Evolutionary conservation across 805 yeast genomes (phyloP), one percentile per base, ranked within the genome.

Genomic region (Nakazawaea peltata): DNA sequence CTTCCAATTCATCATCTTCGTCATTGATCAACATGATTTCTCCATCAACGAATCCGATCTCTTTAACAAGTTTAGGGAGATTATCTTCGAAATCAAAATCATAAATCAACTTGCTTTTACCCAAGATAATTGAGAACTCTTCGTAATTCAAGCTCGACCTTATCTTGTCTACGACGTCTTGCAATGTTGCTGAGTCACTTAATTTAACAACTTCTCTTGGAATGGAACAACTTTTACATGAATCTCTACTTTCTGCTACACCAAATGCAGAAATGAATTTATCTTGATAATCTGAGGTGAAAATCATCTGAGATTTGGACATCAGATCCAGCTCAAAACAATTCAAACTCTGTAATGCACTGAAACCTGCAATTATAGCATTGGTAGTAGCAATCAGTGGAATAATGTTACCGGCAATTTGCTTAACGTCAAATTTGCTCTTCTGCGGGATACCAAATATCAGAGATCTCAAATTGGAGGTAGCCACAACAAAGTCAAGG

Each of bases 341-440:
- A 54, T 53, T 71, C 31, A 87, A 58, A 0, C 94, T 81, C 26
- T 80, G 74, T 26, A 90, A 53, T 3, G 87, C 78, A 12, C 92
- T 81, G 45, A 86, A 71, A 0, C 98, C 98, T 0, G 96, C 87
- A 46, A 92, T 79, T 11, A 92, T 80, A 1, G 98, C 97, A 55
- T 92, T 92, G 3, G 97, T 90, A 2, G 98, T 92, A 5, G 98
- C 97, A 46, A 94, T 88, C 0, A 98, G 98, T 0, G 99, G 98
- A 27, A 92, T 92, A 48, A 92, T 92, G 56, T 90, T 92, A 5
- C 99, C 99, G 0, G 98, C 98, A 44, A 90, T 87, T 49, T 83
- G 94, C 54, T 92, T 92, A 42, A 83, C 74, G 41, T 86, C 95
- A 51, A 94, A 92, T 41, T 83, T 79, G 3, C 92, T 68, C 51